Base-by-base conservation (phyloP, 2,329 filamentous ascomycete species). In the Exophiala sideris region DNA sequence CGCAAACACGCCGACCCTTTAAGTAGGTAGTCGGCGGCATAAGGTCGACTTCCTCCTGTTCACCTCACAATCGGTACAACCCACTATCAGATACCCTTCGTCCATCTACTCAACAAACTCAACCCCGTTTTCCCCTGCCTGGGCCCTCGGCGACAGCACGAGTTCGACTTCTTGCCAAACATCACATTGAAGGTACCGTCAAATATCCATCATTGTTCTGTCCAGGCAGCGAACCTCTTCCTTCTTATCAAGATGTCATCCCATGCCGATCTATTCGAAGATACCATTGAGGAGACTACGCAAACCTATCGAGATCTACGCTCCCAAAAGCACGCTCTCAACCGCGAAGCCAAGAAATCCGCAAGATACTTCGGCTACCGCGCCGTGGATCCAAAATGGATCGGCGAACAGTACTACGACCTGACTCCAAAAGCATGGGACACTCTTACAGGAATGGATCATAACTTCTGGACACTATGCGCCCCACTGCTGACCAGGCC, bases 291-390 rank as follows among this genome's bases (percentile, higher is more conserved):
- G 29, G 42, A 29, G 4, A 16, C 7, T 3, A n/a, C 50, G 2
- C 35, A 41, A n/a, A 35, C 40, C 18, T 34, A 56, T 11, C 38
- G 29, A 16, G 59, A 61, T 36, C 33, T 61, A 3, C 56, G 59
- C 34, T 59, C 59, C 12, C 12, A 35, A 8, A 36, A 35, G 39
- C 57, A 40, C 29, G 18, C 47, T 11, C 24, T 18, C 2, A 57
- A 57, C 44, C 56, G 59, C 3, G 10, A n/a, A 11, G 35, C 56
- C 36, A 61, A 61, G 45, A 56, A 57, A 45, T 52, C 50, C 10
- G 48, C 51, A 1, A 61, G 59, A 41, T 61, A 61, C 42, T 57
- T 59, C 36, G 53, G 52, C 40, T 61, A 59, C 34, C 53, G 59
- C n/a, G 50, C 53, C 8, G 59, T 61, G 10, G 32, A 61, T 11